Conservation (phyloP, 768 basidiomycete genomes). For the Mycena galericulata region DNA sequence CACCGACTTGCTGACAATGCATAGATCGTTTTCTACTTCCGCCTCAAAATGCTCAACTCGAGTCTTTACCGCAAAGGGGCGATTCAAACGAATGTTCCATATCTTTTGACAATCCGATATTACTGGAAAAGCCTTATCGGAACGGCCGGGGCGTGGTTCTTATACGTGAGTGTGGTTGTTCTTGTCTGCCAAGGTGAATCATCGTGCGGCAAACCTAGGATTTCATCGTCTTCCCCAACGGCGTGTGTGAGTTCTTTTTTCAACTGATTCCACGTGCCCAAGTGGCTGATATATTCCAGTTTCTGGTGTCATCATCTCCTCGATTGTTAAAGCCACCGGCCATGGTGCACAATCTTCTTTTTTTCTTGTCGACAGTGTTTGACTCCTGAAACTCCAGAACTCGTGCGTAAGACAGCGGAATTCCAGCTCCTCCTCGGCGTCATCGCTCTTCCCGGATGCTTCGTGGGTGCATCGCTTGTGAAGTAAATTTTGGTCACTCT, state of each 20-base stretch:
- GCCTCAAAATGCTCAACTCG: conserved; percentile 78
- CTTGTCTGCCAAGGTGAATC: background rate
- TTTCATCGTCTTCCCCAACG: conserved; percentile 74
- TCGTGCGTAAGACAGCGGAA: conserved; percentile 61
- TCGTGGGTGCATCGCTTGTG: conserved; percentile 56
- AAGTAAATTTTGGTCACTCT: conserved; percentile 47
- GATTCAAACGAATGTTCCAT: conserved; percentile 76
- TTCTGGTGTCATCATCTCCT: conserved; percentile 63
- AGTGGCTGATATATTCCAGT: conserved; percentile 40
- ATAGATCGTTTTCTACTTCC: conserved; percentile 78
- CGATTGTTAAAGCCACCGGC: conserved; percentile 29
- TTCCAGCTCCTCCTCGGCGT: conserved; percentile 75
- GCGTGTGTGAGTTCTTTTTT: conserved; percentile 61
- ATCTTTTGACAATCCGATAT: conserved; percentile 65
- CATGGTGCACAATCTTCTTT: conserved; percentile 11
- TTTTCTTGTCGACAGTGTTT: background rate
- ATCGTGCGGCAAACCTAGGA: conserved; percentile 5
- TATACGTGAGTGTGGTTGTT: conserved; percentile 77
- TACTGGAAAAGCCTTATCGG: conserved; percentile 81
- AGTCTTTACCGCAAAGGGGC: conserved; percentile 72
- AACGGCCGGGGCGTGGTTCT: conserved; percentile 81
- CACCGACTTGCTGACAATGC: no score
- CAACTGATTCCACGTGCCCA: background rate
- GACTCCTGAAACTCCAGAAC: conserved; percentile 20
- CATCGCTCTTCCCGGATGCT: conserved; percentile 73